Evolutionary conservation across 495 filamentous ascomycete species (phyloP), one percentile per base, ranked within the genome.

Genomic region (Lophiostoma macrostomum): DNA sequence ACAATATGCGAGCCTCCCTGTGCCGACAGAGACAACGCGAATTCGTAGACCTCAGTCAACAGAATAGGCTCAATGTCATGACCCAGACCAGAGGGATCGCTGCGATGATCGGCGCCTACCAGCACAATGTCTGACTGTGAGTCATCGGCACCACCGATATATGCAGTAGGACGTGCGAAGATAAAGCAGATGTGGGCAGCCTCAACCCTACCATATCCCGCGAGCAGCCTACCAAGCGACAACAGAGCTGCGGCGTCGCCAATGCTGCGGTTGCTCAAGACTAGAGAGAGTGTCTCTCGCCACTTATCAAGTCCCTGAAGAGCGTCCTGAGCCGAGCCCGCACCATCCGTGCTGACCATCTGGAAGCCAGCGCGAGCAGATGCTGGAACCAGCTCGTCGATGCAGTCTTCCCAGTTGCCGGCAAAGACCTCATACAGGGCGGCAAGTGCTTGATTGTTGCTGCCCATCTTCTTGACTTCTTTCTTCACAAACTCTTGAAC

Each of bases 371-470:
- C 88, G 27, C 94, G 80, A 32, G 93, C 94, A 48, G 91, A 93
- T 19, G 85, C 85, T 8, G 93, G 91, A n/a, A 99, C 93, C 38
- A 99, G 81, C 63, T 96, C 90, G 67, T 99, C 93, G 25, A 97
- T 80, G 55, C 90, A 91, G 57, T 97, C 94, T 50, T 96, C 91
- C 52, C 84, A 80, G 61, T 96, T 97, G 0, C 93, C 91, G 24
- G 90, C 90, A 53, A 99, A 87, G 5, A 95, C 83, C 59, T 91
- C 86, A 66, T 97, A 99, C 11, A 97, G 72, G 5, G 90, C 86
- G 14, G 94, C 90, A 32, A 97, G 74, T 7, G 91, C 87, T 64
- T 95, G 85, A 20, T 86, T 85, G 48, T 87, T 87, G 27, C 80
- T 77, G 5, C 85, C 82, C 1, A 82, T 71, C 13, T 81, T 84